Evolutionary conservation across 179 eudicot species (phyloP), one percentile per base, ranked within the genome.

Genomic region (Camellia oleifera): DNA sequence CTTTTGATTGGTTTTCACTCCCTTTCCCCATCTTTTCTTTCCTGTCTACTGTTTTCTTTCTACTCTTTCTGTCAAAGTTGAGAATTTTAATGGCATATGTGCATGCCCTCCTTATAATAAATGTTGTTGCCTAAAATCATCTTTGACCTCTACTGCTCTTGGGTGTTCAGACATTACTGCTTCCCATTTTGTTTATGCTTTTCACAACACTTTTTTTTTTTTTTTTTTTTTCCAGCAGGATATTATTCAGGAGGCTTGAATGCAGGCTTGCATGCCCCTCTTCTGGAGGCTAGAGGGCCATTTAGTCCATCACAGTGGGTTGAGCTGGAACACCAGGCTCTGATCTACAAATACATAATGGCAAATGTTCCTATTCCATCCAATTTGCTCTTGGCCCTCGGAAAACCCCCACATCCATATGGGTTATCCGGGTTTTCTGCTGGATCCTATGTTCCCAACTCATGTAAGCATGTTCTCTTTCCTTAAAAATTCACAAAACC

Each of bases 261-360:
- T 83, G 87, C 9, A 69, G 53, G 72, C 72, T 42, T 69, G 48
- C 53, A 45, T 44, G 72, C 5, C 20, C 52, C 74, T 48, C 57
- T 84, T 79, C 75, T 84, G 74, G 92, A 92, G 78, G 68, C 85
- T 5, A 86, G 79, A 84, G 88, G 92, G 75, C 88, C 96, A 79
- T 92, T 93, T 78, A 89, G 93, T 75, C 88, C 96, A 52, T 86
- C 94, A 4, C 97, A 93, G 75, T 92, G 94, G 92, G 78, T 86
- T 76, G 97, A 93, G 83, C 86, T 93, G 50, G 93, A 93, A 81
- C 94, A 89, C 78, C 97, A 93, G 57, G 97, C 96, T 18, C 83
- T 90, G 86, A 92, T 92, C 72, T 92, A 86, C 85, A 92, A 93
- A 74, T 87, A 90, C 85, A 69, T 93, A 7, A 81, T 82, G 69